Evolutionary conservation across 2,329 filamentous ascomycete genomes (phyloP).

Genomic region (Cyphellophora attinorum): DNA sequence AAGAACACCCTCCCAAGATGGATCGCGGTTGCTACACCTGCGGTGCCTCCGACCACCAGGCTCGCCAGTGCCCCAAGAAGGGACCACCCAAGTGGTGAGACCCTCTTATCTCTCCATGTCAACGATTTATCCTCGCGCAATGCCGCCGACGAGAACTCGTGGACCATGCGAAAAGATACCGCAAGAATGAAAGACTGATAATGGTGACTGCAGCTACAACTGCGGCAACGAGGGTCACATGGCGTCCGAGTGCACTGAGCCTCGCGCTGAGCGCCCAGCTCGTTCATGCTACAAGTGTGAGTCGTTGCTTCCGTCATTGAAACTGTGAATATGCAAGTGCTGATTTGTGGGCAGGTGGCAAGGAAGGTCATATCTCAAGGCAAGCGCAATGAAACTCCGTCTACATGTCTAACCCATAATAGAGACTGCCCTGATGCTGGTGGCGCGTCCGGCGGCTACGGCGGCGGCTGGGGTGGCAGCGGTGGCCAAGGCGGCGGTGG

Average conservation of each 20-base stretch:
- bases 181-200: slow-evolving; percentile 11
- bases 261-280: slow-evolving; percentile 78
- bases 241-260: slow-evolving; percentile 82
- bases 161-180: slow-evolving; percentile 2
- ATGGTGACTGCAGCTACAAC: slow-evolving; percentile 55
- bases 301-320: slow-evolving; percentile 5
- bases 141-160: background rate
- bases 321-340: slow-evolving; percentile 30
- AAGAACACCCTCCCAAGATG: slow-evolving; percentile 25
- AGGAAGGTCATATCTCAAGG: slow-evolving; percentile 72
- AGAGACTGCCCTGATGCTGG: slow-evolving; percentile 54
- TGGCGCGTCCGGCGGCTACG: slow-evolving; percentile 18
- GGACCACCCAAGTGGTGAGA: slow-evolving; percentile 59
- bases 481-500: slow-evolving; percentile 36
- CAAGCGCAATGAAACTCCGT: no score
- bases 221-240: slow-evolving; percentile 69
- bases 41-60: slow-evolving; percentile 35
- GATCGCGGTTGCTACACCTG: slow-evolving; percentile 53
- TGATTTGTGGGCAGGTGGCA: slow-evolving; percentile 63
- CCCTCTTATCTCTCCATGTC: slow-evolving; percentile 1
- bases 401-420: no score
- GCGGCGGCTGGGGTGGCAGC: slow-evolving; percentile 29
- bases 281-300: slow-evolving; percentile 43
- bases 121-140: background rate
- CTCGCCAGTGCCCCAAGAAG: slow-evolving; percentile 78